Conservation (phyloP, 139 green algal genomes). For the Volvox reticuliferus region DNA sequence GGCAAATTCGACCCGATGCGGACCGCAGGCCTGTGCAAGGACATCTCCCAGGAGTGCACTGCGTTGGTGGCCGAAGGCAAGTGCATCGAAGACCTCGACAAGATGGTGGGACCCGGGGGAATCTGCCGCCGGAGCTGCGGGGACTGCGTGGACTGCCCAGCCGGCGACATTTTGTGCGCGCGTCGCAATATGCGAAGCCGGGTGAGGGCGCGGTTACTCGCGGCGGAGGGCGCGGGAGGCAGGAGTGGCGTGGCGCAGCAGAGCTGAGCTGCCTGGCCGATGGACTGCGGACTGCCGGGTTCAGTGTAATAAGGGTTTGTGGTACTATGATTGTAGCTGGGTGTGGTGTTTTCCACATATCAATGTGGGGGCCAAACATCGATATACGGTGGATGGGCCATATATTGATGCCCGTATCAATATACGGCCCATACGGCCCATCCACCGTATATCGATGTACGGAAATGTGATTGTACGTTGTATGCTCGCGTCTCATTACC, state of each 20-base stretch:
- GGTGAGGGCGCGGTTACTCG: not conserved
- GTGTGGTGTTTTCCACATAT: too few species aligned
- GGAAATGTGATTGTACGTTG: too few species aligned
- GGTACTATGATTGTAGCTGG: too few species aligned
- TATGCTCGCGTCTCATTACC: too few species aligned
- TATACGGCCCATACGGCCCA: too few species aligned
- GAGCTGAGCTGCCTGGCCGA: too few species aligned
- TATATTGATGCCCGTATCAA: too few species aligned
- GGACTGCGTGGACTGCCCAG: slow-evolving; percentile 64
- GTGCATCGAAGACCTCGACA: slow-evolving; percentile 7
- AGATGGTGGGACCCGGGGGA: slow-evolving; percentile 53
- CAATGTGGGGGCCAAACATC: too few species aligned
- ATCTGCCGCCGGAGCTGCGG: slow-evolving; percentile 63
- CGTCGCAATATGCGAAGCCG: slow-evolving; percentile 61
- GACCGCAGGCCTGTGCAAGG: not conserved
- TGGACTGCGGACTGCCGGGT: too few species aligned
- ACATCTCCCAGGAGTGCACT: slow-evolving; percentile 5
- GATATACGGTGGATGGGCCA: too few species aligned
- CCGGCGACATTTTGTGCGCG: slow-evolving; percentile 64
- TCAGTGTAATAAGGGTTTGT: too few species aligned
- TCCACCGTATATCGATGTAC: too few species aligned
- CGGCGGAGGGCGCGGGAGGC: not conserved
- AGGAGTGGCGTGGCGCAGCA: not conserved
- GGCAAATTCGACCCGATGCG: slow-evolving; percentile 49
- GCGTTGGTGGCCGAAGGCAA: not conserved